phyloP scores from a whole-genome alignment of 2,329 filamentous ascomycete genomes.

The Diplodia intermedia region DNA sequence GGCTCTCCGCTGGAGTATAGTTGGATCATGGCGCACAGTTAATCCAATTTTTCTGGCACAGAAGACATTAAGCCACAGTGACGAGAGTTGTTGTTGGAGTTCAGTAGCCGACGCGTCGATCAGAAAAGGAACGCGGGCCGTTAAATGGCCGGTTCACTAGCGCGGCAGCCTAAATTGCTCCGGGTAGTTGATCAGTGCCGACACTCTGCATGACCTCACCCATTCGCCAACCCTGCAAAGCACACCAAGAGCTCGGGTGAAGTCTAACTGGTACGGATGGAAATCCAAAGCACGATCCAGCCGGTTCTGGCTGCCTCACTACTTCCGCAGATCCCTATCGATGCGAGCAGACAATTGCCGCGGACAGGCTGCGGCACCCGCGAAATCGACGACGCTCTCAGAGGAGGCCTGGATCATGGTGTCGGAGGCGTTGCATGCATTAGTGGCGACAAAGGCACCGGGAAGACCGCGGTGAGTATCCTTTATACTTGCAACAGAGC shows the following conservation, averaged over 20 bases:
- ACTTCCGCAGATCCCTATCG: neutral
- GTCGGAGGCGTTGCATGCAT: conserved; percentile 46
- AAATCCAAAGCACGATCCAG: neutral
- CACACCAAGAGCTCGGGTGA: neutral
- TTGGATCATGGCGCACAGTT: neutral
- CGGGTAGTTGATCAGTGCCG: conserved; percentile 1
- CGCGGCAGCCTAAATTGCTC: neutral
- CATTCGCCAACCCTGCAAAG: neutral
- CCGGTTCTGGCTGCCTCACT: neutral
- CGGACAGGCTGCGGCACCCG: conserved; percentile 35
- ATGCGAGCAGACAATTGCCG: neutral
- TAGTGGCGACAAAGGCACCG: conserved; percentile 43
- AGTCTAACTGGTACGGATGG: neutral
- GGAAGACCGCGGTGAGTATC: conserved; percentile 40
- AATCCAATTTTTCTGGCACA: neutral
- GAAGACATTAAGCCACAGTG: neutral
- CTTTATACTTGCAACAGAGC: neutral
- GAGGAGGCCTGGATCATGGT: conserved; percentile 48
- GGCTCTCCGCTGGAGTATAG: neutral
- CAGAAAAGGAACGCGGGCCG: neutral
- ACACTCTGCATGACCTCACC: neutral
- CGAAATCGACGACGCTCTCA: conserved; percentile 47
- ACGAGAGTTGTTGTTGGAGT: neutral
- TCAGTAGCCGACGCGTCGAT: neutral
- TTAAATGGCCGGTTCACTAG: neutral